A percentile compares a stretch with the other conserved stretches of the same genome.
phyloP scores from a whole-genome alignment of 208 protist species.

The Strigomonas galati region DNA sequence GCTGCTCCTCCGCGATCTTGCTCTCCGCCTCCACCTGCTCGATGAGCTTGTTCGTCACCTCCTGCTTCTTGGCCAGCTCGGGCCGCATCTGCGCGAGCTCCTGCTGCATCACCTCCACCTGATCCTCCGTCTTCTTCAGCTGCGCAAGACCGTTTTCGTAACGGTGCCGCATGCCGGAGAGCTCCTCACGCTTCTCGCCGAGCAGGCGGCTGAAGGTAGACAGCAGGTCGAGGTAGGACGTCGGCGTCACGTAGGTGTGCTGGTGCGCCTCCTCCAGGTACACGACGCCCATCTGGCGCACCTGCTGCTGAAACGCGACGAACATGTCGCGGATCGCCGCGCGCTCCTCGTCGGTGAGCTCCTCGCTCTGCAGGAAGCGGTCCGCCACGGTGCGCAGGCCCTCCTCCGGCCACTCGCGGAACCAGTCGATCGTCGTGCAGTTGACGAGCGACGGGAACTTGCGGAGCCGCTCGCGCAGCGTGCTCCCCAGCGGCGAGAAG shows the following conservation, averaged over 20 bases:
- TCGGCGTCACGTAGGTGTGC: slow-evolving; percentile 95
- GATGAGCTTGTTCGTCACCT: slow-evolving; percentile 87
- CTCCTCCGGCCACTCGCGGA: slow-evolving; percentile 95
- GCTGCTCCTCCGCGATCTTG: slow-evolving; percentile 78
- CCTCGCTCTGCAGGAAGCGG: slow-evolving; percentile 82
- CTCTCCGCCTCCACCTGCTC: slow-evolving; percentile 84
- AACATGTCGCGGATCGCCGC: slow-evolving; percentile 84
- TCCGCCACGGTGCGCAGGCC: slow-evolving; percentile 91
- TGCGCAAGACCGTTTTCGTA: slow-evolving; percentile 89
- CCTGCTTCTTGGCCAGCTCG: slow-evolving; percentile 90
- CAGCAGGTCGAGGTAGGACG: slow-evolving; percentile 95
- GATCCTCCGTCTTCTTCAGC: slow-evolving; percentile 90
- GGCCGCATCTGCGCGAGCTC: slow-evolving; percentile 89
- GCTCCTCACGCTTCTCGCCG: slow-evolving; percentile 71
- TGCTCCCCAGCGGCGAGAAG: slow-evolving; percentile 96
- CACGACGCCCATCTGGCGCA: slow-evolving; percentile 66
- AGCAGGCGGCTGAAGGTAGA: slow-evolving; percentile 90
- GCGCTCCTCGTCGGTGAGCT: slow-evolving; percentile 71
- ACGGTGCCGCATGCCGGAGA: slow-evolving; percentile 82
- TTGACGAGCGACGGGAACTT: slow-evolving; percentile 98
- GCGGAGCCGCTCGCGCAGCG: slow-evolving; percentile 92
- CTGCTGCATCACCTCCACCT: slow-evolving; percentile 95
- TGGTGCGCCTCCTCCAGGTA: slow-evolving; percentile 90
- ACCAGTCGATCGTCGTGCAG: slow-evolving; percentile 99
- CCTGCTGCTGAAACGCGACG: slow-evolving; percentile 89